phyloP scores from a whole-genome alignment of 331 rosid genomes.

The Cydonia oblonga region DNA sequence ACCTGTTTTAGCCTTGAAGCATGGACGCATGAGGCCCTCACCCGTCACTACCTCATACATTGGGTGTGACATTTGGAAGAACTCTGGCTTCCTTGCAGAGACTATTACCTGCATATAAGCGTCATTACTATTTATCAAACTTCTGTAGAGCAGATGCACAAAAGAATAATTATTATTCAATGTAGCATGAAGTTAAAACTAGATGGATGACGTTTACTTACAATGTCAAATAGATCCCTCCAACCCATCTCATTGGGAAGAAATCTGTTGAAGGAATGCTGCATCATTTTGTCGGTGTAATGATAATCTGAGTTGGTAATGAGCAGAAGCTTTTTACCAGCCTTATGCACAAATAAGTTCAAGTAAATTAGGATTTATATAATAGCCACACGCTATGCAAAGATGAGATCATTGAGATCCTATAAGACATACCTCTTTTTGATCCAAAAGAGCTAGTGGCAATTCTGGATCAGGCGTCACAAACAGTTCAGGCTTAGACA shows the following conservation, averaged over 20 bases:
- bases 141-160: background rate
- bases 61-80: conserved; percentile 90
- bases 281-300: conserved; percentile 96
- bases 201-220: conserved; percentile 29
- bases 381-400: background rate
- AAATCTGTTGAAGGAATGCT: conserved; percentile 80
- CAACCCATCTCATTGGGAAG: conserved; percentile 96
- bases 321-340: conserved; percentile 88
- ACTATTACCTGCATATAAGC: conserved; percentile 58
- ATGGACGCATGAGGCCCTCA: conserved; percentile 94
- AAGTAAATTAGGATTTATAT: conserved; percentile 17
- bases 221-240: conserved; percentile 92
- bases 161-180: background rate
- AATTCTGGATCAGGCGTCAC: conserved; percentile 88
- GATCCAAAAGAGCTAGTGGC: conserved; percentile 90
- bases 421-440: conserved; percentile 59
- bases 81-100: conserved; percentile 95
- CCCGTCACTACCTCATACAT: conserved; percentile 96
- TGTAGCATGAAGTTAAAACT: background rate
- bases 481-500: conserved; percentile 90
- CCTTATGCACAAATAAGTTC: conserved; percentile 40
- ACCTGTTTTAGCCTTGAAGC: conserved; percentile 91
- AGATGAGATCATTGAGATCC: background rate
- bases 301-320: conserved; percentile 92
- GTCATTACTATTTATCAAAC: background rate